phyloP scores from a whole-genome alignment of 2,329 filamentous ascomycete species.

The Pseudocercospora fijiensis region DNA sequence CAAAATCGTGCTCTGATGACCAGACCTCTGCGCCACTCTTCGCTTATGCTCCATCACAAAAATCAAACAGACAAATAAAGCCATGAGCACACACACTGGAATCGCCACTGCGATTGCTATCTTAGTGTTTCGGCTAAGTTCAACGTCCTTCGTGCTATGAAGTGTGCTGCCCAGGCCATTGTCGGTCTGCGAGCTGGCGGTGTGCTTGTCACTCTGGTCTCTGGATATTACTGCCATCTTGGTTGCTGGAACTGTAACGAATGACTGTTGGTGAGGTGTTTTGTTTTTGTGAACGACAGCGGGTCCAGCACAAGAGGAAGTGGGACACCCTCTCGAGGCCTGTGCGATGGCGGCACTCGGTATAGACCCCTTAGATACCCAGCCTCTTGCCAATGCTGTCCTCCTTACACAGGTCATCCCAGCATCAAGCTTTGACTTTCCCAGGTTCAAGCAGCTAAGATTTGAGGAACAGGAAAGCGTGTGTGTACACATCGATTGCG shows the following conservation, averaged over 20 bases:
- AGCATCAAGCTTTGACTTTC: not conserved
- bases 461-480: conserved; percentile 1
- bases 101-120: not conserved
- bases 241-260: not conserved
- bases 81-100: not conserved
- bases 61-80: not conserved
- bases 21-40: not conserved
- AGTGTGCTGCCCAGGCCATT: conserved; percentile 1
- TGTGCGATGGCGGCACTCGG: not conserved
- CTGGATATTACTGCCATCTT: not conserved
- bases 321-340: not conserved
- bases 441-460: not conserved
- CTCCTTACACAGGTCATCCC: not conserved
- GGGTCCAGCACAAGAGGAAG: not conserved
- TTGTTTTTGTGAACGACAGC: not conserved
- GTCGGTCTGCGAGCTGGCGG: not conserved
- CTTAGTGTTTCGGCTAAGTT: not conserved
- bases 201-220: not conserved
- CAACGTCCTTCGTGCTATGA: not conserved
- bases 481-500: not conserved
- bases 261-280: not conserved
- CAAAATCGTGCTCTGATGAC: not conserved
- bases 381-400: not conserved
- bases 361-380: conserved; percentile 6
- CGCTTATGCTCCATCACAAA: not conserved